These are phyloP conservation scores for Galerina sulciceps DNA, from an alignment of 768 basidiomycete genomes.

Conservation along the genomic window DNA sequence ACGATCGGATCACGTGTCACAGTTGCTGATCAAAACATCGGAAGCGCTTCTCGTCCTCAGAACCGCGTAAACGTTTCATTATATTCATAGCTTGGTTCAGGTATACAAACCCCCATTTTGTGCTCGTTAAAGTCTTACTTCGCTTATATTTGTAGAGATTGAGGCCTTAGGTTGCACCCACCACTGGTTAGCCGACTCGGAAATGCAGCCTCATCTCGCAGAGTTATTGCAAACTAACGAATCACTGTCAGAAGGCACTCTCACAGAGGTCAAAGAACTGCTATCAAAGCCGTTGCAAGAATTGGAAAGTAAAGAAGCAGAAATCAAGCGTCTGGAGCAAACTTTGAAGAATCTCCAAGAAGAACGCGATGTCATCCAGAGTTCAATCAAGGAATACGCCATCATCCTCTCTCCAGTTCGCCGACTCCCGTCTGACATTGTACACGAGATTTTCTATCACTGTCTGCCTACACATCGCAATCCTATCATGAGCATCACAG, in stretches of 20 bases:
- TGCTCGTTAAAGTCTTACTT: no score
- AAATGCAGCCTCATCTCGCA: not conserved
- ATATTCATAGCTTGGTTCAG: no score
- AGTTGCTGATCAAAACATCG: no score
- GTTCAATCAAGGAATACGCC: not conserved
- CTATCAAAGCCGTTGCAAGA: not conserved
- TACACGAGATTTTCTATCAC: slow-evolving; percentile 9
- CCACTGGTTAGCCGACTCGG: no score
- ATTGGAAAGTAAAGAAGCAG: not conserved
- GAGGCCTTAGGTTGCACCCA: no score
- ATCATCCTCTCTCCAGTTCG: slow-evolving; percentile 8
- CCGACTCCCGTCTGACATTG: slow-evolving; percentile 3
- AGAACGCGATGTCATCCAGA: not conserved
- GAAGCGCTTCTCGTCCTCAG: no score
- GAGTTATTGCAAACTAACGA: not conserved
- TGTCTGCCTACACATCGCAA: slow-evolving; percentile 6
- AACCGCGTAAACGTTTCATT: no score
- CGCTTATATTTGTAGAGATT: no score
- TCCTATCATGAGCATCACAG: not conserved
- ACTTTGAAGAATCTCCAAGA: not conserved
- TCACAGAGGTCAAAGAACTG: not conserved
- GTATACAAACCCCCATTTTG: no score
- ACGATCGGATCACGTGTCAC: no score
- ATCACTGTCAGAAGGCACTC: not conserved
- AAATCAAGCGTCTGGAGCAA: not conserved